Percentiles rank a stretch among this genome's conserved stretches.
Conservation (phyloP, 164 flowering plant species). For the Protea cynaroides region DNA sequence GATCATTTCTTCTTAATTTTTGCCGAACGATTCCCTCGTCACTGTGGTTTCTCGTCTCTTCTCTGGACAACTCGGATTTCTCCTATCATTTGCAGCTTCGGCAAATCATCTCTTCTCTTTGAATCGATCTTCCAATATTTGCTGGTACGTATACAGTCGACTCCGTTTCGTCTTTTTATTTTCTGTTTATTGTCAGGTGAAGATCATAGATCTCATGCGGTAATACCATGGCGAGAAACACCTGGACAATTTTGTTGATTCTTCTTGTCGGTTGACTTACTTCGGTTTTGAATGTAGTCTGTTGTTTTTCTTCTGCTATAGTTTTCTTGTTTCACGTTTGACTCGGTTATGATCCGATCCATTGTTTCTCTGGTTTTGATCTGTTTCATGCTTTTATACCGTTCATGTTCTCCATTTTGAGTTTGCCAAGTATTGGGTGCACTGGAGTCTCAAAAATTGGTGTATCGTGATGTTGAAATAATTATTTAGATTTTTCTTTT, state of each 20-base stretch:
- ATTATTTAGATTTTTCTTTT: no score
- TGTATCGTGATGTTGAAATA: no score
- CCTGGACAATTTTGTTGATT: background rate
- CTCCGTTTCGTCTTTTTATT: background rate
- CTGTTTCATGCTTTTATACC: background rate
- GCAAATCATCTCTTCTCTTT: background rate
- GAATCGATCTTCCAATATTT: background rate
- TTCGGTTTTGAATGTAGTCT: background rate
- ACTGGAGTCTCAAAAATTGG: no score
- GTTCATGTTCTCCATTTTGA: background rate
- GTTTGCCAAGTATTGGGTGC: background rate
- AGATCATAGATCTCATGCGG: background rate
- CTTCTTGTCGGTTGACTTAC: background rate
- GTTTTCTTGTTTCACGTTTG: no score
- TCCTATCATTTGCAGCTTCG: background rate
- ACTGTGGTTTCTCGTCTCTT: no score
- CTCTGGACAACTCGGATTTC: constrained; percentile 1
- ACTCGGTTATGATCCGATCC: background rate
- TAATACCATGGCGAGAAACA: background rate
- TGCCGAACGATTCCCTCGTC: no score
- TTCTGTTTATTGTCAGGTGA: background rate
- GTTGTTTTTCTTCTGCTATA: no score
- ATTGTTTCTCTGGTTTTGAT: constrained; percentile 1
- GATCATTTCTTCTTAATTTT: no score
- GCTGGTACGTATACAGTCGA: constrained; percentile 7